A percentile compares a stretch with the other conserved stretches of the same genome.
These are phyloP conservation scores for Lippia alba DNA, from an alignment of 305 asterid species.

Conservation along the genomic window DNA sequence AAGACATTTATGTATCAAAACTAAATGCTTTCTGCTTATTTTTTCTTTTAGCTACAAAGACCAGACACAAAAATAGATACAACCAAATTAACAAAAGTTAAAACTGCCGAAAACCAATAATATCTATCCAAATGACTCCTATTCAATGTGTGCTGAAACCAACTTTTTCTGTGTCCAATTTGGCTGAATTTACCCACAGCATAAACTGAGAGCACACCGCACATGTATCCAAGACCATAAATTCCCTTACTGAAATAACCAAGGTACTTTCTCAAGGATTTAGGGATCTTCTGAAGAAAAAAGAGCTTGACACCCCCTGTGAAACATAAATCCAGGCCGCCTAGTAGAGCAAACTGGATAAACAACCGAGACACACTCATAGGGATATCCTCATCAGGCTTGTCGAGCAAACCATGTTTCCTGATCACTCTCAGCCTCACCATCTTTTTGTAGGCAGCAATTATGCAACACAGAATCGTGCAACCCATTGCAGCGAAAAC, in stretches of 20 bases:
- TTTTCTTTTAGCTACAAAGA: slow-evolving; percentile 36
- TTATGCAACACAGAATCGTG: slow-evolving; percentile 37
- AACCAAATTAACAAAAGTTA: slow-evolving; percentile 38
- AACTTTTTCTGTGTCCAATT: slow-evolving; percentile 41
- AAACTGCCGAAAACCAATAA: too few species aligned
- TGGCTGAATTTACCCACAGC: slow-evolving; percentile 40
- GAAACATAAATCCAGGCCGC: too few species aligned
- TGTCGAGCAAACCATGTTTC: slow-evolving; percentile 30
- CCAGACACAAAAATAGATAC: slow-evolving; percentile 37
- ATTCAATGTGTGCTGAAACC: slow-evolving; percentile 53
- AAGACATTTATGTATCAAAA: too few species aligned
- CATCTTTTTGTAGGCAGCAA: slow-evolving; percentile 29
- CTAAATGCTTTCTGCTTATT: too few species aligned
- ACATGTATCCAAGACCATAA: too few species aligned
- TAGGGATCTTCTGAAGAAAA: slow-evolving; percentile 40
- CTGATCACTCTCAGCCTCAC: slow-evolving; percentile 33
- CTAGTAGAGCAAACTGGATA: slow-evolving; percentile 53
- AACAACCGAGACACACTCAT: too few species aligned
- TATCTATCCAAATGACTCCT: slow-evolving; percentile 56
- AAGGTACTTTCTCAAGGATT: slow-evolving; percentile 35
- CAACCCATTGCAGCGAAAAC: too few species aligned
- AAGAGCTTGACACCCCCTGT: too few species aligned
- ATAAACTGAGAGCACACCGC: slow-evolving; percentile 34
- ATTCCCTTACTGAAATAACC: slow-evolving; percentile 30
- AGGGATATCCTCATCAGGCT: slow-evolving; percentile 39